phyloP scores from a whole-genome alignment of 192 early-diverging fungal genomes.

The Cetraspora pellucida region DNA sequence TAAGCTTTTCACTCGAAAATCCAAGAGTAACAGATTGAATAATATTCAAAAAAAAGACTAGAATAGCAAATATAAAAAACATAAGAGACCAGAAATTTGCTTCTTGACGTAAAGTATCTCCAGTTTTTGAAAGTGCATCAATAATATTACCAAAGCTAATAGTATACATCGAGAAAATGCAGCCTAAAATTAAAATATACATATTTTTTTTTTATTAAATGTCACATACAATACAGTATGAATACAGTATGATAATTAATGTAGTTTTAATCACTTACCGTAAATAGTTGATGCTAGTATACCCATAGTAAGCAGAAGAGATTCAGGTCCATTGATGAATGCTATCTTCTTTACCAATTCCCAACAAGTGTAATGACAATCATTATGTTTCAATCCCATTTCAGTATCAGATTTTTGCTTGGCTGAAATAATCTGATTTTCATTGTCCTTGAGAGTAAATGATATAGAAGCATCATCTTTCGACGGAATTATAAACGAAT shows the following conservation, averaged over 20 bases:
- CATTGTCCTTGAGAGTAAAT: not conserved
- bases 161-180: slow-evolving; percentile 81
- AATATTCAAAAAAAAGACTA: not conserved
- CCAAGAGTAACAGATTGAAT: slow-evolving; percentile 30
- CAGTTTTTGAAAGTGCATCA: slow-evolving; percentile 18
- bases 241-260: too few relatives aligned
- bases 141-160: slow-evolving; percentile 58
- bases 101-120: slow-evolving; percentile 21
- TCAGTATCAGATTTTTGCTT: slow-evolving; percentile 23
- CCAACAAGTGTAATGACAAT: slow-evolving; percentile 10
- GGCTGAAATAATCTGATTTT: not conserved
- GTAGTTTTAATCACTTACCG: too few relatives aligned
- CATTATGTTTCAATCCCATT: not conserved
- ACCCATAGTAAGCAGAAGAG: slow-evolving; percentile 2
- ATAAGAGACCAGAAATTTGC: slow-evolving; percentile 51
- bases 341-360: slow-evolving; percentile 19
- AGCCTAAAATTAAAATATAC: too few relatives aligned
- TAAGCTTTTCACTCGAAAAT: slow-evolving; percentile 60
- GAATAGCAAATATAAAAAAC: too few relatives aligned
- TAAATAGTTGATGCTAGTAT: slow-evolving; percentile 4
- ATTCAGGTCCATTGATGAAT: slow-evolving; percentile 11
- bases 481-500: not conserved
- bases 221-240: too few relatives aligned
- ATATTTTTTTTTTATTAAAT: too few relatives aligned
- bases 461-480: not conserved